Base-by-base conservation (phyloP, 345 rosid genomes). In the Erodium maritimum region DNA sequence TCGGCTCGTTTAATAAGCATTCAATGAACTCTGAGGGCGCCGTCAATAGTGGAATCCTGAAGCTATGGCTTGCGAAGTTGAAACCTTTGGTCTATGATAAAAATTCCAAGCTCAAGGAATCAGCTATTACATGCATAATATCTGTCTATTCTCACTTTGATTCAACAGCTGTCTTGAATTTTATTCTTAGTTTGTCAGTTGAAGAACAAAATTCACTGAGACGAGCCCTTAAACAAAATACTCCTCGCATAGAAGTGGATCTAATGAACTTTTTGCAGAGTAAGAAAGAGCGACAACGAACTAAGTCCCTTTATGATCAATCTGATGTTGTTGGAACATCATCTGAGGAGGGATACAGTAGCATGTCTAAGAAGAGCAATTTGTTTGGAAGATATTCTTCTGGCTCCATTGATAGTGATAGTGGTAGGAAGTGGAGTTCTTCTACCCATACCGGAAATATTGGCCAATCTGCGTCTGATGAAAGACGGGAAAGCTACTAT, bases 231-330 rank as follows among this genome's bases (percentile, higher is more conserved):
- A 93, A 89, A 67, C 97, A 87, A 68, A 77, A 83, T 63, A 89
- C 97, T 65, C 99, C 99, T 66, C 96, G 96, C 33, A 89, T 93
- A 67, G 99, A 93, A 70, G 99, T 93, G 75, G 99, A 93, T 71
- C 79, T 93, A 20, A 78, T 93, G 80, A 93, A 89, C 83, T 89
- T 76, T 74, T 67, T 93, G 79, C 99, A 93, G 81, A 85, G 62
- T 75, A 93, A 89, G 82, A 89, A 93, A 72, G 99, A 91, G 50
- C 72, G 90, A 33, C 99, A 89, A 63, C 91, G 99, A 37, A 60
- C 81, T 19, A 93, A 87, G 76, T 85, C 94, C 19, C 77, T 77
- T 22, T 84, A 89, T 78, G 97, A 93, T 56, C 88, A 90, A 21
- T 77, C 86, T 73, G 99, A 93, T 79, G 78, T 75, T 62, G 85